A percentile compares a stretch with the other conserved stretches of the same genome.
phyloP scores from a whole-genome alignment of 805 yeast species.

The Yarrowia keelungensis region DNA sequence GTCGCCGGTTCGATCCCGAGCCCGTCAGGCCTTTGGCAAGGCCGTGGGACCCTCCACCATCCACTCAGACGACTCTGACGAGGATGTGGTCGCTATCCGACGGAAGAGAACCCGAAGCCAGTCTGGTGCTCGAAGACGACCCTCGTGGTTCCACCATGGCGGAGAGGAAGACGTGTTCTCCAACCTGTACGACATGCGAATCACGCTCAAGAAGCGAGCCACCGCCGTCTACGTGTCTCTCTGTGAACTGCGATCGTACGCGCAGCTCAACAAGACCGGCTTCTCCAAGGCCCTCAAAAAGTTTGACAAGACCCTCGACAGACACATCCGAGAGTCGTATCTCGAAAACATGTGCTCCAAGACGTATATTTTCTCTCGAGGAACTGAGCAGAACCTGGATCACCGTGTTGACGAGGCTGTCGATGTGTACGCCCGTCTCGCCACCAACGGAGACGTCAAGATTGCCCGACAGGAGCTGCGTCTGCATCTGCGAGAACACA shows the following conservation, averaged over 20 bases:
- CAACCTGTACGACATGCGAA: constrained; percentile 49
- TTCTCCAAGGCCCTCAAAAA: constrained; percentile 89
- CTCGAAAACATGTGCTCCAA: constrained; percentile 54
- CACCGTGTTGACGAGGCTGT: constrained; percentile 60
- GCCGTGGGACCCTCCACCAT: constrained; percentile 15
- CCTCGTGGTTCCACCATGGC: constrained; percentile 38
- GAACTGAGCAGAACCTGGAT: constrained; percentile 59
- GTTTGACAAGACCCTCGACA: constrained; percentile 81
- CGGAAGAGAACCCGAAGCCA: constrained; percentile 32
- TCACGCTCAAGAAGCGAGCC: constrained; percentile 71
- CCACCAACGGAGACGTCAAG: constrained; percentile 52
- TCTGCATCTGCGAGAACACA: constrained; percentile 80
- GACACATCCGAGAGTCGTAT: constrained; percentile 66
- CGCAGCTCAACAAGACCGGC: constrained; percentile 87
- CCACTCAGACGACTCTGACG: constrained; percentile 29
- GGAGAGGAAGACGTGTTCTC: constrained; percentile 38
- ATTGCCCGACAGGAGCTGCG: constrained; percentile 59
- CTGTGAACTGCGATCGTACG: constrained; percentile 81
- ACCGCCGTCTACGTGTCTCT: constrained; percentile 72
- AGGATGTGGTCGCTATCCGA: constrained; percentile 25
- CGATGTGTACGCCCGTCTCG: constrained; percentile 61
- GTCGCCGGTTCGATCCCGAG: constrained; percentile 17
- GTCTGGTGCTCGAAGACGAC: constrained; percentile 36
- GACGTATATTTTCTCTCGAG: constrained; percentile 62
- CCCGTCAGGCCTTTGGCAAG: constrained; percentile 21